phyloP scores from a whole-genome alignment of 768 basidiomycete species.

The Kondoa subrosea region DNA sequence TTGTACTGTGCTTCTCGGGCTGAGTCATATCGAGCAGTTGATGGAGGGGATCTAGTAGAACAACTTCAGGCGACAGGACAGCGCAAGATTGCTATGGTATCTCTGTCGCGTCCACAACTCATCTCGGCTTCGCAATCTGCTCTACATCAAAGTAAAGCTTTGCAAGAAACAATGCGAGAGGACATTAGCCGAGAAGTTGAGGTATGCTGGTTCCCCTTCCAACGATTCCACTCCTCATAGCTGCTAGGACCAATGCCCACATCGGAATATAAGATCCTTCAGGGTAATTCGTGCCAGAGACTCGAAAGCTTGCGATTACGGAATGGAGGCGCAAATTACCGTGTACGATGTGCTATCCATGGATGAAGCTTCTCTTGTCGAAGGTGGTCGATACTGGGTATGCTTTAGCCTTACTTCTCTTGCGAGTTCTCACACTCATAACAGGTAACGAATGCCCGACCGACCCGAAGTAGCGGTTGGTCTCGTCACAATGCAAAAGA shows the following conservation, averaged over 20 bases:
- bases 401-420: no score
- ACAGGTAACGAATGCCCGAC: conserved; percentile 52
- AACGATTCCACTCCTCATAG: neutral
- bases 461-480: conserved; percentile 55
- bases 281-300: neutral
- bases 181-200: conserved; percentile 31
- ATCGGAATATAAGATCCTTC: neutral
- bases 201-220: neutral
- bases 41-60: neutral
- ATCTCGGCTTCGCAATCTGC: conserved; percentile 39
- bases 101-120: neutral
- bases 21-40: neutral
- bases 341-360: conserved; percentile 60
- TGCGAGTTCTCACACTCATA: conserved; percentile 19
- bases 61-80: neutral
- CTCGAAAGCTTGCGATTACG: neutral
- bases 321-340: conserved; percentile 47
- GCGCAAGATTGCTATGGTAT: neutral
- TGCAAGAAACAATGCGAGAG: conserved; percentile 46
- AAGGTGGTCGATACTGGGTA: conserved; percentile 54
- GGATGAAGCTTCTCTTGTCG: conserved; percentile 40
- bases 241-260: neutral
- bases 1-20: no score
- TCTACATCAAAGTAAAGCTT: conserved; percentile 45
- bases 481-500: conserved; percentile 44